Evolutionary conservation across 2,329 filamentous ascomycete genomes (phyloP).

Genomic region (Chaetomiaceae sp.): DNA sequence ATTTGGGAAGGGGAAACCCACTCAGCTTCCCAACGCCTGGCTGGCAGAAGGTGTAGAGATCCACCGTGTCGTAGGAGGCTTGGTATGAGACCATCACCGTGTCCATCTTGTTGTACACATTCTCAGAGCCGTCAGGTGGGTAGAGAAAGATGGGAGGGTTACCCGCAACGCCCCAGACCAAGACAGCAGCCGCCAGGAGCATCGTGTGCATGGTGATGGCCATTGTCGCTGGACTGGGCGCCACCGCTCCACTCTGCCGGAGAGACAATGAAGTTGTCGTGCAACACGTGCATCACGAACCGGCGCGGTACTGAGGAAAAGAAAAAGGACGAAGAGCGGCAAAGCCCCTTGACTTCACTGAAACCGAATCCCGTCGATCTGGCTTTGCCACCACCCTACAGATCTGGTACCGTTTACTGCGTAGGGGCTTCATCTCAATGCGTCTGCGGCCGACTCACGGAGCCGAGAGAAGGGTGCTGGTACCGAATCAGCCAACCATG

Average conservation of each 20-base stretch:
- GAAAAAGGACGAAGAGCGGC: too few relatives aligned
- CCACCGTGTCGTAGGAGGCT: neutral
- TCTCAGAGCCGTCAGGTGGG: neutral
- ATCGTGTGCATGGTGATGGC: neutral
- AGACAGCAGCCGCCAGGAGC: neutral
- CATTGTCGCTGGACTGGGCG: neutral
- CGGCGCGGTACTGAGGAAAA: too few relatives aligned
- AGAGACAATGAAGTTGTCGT: too few relatives aligned
- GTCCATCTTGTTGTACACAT: slow-evolving; percentile 11
- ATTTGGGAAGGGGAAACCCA: neutral
- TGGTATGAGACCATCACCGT: slow-evolving; percentile 16
- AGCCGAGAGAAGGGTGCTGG: too few relatives aligned
- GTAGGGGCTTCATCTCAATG: too few relatives aligned
- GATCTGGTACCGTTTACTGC: too few relatives aligned
- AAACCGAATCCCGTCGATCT: too few relatives aligned
- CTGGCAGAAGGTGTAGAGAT: slow-evolving; percentile 10
- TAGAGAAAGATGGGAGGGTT: slow-evolving; percentile 3
- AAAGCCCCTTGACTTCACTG: too few relatives aligned
- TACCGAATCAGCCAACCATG: too few relatives aligned
- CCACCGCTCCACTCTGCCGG: neutral
- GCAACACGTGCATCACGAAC: too few relatives aligned
- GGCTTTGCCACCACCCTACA: too few relatives aligned
- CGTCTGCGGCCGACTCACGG: too few relatives aligned
- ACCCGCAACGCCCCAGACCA: neutral
- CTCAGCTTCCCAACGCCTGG: neutral